Evolutionary conservation across 2,329 filamentous ascomycete species (phyloP), one percentile per base, ranked within the genome.

Genomic region (Dothiorella sarmentorum): DNA sequence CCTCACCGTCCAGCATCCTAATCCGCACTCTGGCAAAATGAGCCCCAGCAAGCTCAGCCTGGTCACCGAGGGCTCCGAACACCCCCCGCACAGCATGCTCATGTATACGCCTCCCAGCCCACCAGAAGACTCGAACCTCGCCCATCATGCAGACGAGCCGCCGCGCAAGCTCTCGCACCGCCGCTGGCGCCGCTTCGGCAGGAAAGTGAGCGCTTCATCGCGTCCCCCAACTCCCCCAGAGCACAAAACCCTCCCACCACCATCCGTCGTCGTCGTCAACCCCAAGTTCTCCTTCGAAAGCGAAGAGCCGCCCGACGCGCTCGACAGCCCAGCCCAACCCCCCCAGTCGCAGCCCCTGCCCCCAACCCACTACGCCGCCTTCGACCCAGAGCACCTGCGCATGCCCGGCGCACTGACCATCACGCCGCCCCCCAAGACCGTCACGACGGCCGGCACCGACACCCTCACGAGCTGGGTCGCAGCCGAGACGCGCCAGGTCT

Each of bases 11-110:
- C 47, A 56, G 17, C 42, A 53, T 20, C 49, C 58, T 7, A 60
- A 60, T 40, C 58, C 58, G 7, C 58, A 56, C 13, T 56, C 58
- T 4, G 58, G 58, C 5, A 26, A 44, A 26, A 56, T 60, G 49
- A 60, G 49, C 22, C 58, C 58, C 2, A 35, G 37, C 20, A 31
- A 45, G 31, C 18, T 47, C 33, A 59, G 49, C 20, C 18, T 59
- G 15, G 43, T 58, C 13, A 42, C 38, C 6, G 47, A 53, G 35
- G 26, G 35, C 20, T 20, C 24, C 22, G 47, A 53, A 17, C 45
- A 26, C 11, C 24, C 38, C 2, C 11, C 33, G n/a, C 13, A 20
- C 18, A 11, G 33, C 31, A 15, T n/a, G 13, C 15, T 27, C 2
- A 38, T 20, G 24, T 15, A 13, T 20, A 9, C 24, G 2, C 24